These are phyloP conservation scores for Ganoderma resinaceum DNA, from an alignment of 1,284 basidiomycete species.

Conservation along the genomic window DNA sequence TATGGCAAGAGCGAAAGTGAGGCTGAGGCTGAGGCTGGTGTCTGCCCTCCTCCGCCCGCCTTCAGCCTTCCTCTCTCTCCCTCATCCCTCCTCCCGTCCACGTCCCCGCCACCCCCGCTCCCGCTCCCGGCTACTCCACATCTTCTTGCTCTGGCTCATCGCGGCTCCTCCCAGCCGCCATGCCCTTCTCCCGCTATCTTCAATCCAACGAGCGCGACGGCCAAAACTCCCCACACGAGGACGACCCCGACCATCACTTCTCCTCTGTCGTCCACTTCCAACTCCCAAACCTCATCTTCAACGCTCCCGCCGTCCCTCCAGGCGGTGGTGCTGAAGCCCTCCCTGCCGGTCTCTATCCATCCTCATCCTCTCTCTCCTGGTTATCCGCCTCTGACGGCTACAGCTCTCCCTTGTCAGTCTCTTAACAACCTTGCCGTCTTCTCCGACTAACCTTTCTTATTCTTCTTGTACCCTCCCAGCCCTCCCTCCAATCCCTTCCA, in stretches of 20 bases:
- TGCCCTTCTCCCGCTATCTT: slow-evolving; percentile 32
- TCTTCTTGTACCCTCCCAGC: slow-evolving; percentile 15
- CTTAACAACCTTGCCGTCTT: neutral
- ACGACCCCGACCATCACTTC: slow-evolving; percentile 33
- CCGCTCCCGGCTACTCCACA: neutral
- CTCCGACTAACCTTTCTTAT: slow-evolving; percentile 16
- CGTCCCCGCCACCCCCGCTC: slow-evolving; percentile 2
- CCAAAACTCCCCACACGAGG: slow-evolving; percentile 20
- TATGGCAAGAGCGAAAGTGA: slow-evolving; percentile 26
- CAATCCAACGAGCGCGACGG: slow-evolving; percentile 23
- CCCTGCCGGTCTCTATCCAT: slow-evolving; percentile 51
- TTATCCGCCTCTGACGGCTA: slow-evolving; percentile 56
- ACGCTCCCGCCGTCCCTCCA: slow-evolving; percentile 62
- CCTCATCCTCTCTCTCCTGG: slow-evolving; percentile 43
- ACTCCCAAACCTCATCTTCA: slow-evolving; percentile 69
- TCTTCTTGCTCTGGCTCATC: neutral
- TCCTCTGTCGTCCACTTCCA: slow-evolving; percentile 59
- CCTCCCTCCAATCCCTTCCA: slow-evolving; percentile 20
- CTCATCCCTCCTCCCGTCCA: neutral
- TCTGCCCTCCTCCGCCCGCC: slow-evolving; percentile 13
- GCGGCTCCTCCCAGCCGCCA: slow-evolving; percentile 4
- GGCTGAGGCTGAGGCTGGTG: neutral
- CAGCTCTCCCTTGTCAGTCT: slow-evolving; percentile 27
- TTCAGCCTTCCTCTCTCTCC: slow-evolving; percentile 1
- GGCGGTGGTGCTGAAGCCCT: slow-evolving; percentile 79